Percentiles rank a stretch among this genome's conserved stretches.
These are phyloP conservation scores for Volvox carteri DNA, from an alignment of 163 green algal genomes.

Conservation along the genomic window DNA sequence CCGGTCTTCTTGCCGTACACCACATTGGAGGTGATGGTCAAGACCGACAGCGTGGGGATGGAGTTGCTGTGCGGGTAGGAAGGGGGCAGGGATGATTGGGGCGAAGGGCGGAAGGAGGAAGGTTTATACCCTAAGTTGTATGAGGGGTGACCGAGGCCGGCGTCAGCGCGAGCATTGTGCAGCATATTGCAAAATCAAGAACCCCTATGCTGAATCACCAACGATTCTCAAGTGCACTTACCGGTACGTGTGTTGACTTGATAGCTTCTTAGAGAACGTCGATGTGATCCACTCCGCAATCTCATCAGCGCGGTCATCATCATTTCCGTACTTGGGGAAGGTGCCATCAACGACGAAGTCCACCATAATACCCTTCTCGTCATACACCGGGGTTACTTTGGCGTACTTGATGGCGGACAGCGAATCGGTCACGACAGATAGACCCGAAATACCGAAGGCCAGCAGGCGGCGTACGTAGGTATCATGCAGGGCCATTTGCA, in stretches of 20 bases:
- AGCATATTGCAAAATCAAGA: too few species aligned
- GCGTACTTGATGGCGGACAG: constrained; percentile 85
- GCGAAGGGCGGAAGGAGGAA: too few species aligned
- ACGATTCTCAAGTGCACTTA: too few species aligned
- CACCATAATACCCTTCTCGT: constrained; percentile 71
- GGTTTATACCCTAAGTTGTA: too few species aligned
- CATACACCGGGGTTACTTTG: constrained; percentile 70
- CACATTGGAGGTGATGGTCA: constrained; percentile 88
- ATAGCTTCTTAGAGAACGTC: constrained; percentile 77
- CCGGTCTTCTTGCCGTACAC: constrained; percentile 85
- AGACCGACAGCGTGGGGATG: constrained; percentile 79
- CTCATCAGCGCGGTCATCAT: constrained; percentile 77
- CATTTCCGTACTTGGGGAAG: constrained; percentile 87
- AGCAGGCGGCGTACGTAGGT: constrained; percentile 79
- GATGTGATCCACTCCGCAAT: constrained; percentile 74
- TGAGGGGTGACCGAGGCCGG: too few species aligned
- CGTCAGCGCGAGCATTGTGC: too few species aligned
- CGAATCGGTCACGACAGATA: constrained; percentile 81
- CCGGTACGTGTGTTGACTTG: constrained; percentile 76
- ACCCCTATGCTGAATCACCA: too few species aligned
- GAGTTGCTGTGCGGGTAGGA: constrained; percentile 71
- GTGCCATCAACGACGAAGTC: constrained; percentile 79
- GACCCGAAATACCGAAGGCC: constrained; percentile 82
- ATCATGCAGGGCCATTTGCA: constrained; percentile 87
- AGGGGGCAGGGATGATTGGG: not conserved